phyloP scores from a whole-genome alignment of 73 alveolate genomes.

The Paramecium pentaurelia region DNA sequence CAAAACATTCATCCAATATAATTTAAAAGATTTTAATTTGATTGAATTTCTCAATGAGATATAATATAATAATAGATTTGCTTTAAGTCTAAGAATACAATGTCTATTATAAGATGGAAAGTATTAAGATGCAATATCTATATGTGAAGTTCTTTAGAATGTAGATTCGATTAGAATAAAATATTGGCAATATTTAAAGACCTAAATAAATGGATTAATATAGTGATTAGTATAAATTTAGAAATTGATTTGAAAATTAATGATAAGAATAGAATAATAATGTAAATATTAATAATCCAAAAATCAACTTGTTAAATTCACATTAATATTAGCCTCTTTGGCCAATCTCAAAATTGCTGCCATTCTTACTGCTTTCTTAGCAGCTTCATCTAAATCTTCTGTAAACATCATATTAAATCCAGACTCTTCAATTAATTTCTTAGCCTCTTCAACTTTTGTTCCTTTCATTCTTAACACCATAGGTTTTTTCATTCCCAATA shows the following conservation, averaged over 20 bases:
- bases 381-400: background rate
- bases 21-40: background rate
- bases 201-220: no score
- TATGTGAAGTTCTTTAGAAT: background rate
- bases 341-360: background rate
- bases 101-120: background rate
- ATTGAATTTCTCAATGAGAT: slow-evolving; percentile 2
- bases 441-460: background rate
- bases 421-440: no score
- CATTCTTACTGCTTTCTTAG: background rate
- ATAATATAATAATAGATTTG: background rate
- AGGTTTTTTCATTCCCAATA: no score
- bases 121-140: background rate
- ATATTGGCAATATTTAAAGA: slow-evolving; percentile 6
- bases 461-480: background rate
- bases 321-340: background rate
- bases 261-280: background rate
- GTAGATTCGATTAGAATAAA: slow-evolving; percentile 28
- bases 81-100: background rate
- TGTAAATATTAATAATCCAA: no score
- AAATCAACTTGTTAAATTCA: background rate
- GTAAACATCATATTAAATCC: background rate
- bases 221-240: background rate
- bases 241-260: background rate
- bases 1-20: background rate